Evolutionary conservation across 2,329 filamentous ascomycete species (phyloP), one percentile per base, ranked within the genome.

Genomic region (Aspergillus novofumigatus): DNA sequence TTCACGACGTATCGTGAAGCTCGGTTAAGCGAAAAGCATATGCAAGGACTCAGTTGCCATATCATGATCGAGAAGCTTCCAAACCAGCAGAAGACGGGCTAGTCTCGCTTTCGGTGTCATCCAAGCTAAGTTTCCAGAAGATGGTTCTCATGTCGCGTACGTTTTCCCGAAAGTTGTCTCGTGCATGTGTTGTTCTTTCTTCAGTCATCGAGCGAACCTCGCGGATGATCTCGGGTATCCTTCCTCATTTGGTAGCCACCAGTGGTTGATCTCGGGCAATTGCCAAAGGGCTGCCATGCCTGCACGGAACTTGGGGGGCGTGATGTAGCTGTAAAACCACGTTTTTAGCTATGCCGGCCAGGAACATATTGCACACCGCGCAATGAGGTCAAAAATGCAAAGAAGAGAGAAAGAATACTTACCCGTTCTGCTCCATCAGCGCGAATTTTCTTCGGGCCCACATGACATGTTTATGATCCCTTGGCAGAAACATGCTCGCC

Each of bases 191-290:
- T 7, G 83, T 89, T 50, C 91, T 84, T 62, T 94, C 90, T 65
- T 90, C 86, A 28, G 92, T 90, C 74, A 96, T 92, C 45, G 85
- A 83, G 21, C 92, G 88, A 59, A 96, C 86, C 54, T 84, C 88
- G 52, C 86, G 87, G 54, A 97, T 81, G 45, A 95, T 84, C 0
- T 84, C 83, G 10, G 87, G 66, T 89, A 89, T 1, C 84, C 86
- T 76, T 93, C 89, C 60, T 91, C 85, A 70, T 94, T 83, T 2
- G 92, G 90, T 2, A 97, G 82, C 94, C 94, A 99, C 91, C 92
- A 97, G 56, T 87, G 81, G 48, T 84, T 84, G 53, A 92, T 85
- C 21, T 87, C 85, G 14, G 85, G 82, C 47, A 90, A 83, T 58
- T 83, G 80, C 81, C 94, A 96, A 25, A 91, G 73, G 49, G 89